Base-by-base conservation (phyloP, 805 yeast genomes). In the Candida multigemmis region DNA sequence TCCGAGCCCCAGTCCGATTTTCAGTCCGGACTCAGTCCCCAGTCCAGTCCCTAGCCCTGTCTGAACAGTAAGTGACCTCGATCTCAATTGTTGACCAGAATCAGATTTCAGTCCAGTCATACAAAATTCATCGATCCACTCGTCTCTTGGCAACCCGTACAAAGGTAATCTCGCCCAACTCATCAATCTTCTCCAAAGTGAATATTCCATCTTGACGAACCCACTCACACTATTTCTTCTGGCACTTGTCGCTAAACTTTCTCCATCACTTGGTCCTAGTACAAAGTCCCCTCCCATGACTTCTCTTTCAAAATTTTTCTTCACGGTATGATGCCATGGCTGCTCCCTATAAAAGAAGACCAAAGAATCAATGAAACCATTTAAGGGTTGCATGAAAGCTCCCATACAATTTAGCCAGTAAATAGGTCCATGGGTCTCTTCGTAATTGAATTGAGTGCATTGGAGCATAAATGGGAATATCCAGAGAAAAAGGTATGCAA, bases 401-500 rank as follows among this genome's bases (percentile, higher is more conserved):
- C 79, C 73, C 29, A 79, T 53, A 27, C 72, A 67, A 27, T 71
- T 67, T 21, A 83, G 50, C 78, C 89, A 78, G 33, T 66, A 65
- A 6, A 70, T 60, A 2, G 79, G 72, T 1, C 72, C 70, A 33
- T 66, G 60, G 1, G 34, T 23, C 12, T 64, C 46, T 31, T 69
- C 74, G 38, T 65, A 56, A 20, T 60, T 56, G 38, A 67, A 58
- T 41, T 70, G 74, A 7, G 83, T 62, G 30, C 74, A 61, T 41
- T 79, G 81, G 19, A 72, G 60, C 4, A 77, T 67, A 34, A 83
- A 69, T 2, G 96, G 96, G 37, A 81, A 77, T 12, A 78, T 44
- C 96, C 96, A 86, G 24, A 85, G 52, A 15, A 80, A 61, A 32
- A 84, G 63, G 50, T 84, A 86, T 2, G 94, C 79, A 22, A 79